These are phyloP conservation scores for Chalciporus sphaerocephalus DNA, from an alignment of 768 basidiomycete species.

Conservation along the genomic window DNA sequence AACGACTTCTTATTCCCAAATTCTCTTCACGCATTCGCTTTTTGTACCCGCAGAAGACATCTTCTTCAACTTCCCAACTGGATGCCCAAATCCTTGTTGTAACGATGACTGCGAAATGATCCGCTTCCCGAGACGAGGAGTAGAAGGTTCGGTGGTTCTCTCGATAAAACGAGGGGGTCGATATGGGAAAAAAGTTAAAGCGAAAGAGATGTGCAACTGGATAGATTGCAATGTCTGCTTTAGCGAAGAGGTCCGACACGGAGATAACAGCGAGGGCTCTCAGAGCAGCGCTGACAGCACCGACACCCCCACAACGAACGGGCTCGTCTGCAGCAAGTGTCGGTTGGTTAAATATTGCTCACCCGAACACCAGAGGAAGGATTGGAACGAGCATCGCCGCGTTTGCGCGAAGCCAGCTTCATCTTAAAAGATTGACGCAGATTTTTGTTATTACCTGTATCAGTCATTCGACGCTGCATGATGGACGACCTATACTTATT, in stretches of 20 bases:
- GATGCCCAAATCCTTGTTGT: slow-evolving; percentile 75
- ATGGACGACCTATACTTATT: slow-evolving; percentile 1
- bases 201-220: slow-evolving; percentile 78
- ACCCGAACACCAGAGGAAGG: slow-evolving; percentile 65
- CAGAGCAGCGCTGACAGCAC: slow-evolving; percentile 40
- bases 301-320: slow-evolving; percentile 32
- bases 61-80: slow-evolving; percentile 74
- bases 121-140: slow-evolving; percentile 65
- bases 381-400: slow-evolving; percentile 75
- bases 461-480: background rate
- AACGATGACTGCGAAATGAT: slow-evolving; percentile 82
- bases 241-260: slow-evolving; percentile 37
- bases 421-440: slow-evolving; percentile 7
- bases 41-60: slow-evolving; percentile 71
- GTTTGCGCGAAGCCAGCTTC: slow-evolving; percentile 49
- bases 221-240: slow-evolving; percentile 68
- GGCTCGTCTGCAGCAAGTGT: slow-evolving; percentile 73
- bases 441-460: background rate
- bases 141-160: slow-evolving; percentile 57
- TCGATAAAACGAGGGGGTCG: slow-evolving; percentile 56
- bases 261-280: slow-evolving; percentile 41
- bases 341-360: slow-evolving; percentile 77
- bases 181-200: slow-evolving; percentile 45
- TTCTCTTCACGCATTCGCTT: slow-evolving; percentile 67
- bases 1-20: slow-evolving; percentile 76